Conservation (phyloP, 2,329 filamentous ascomycete species). For the Nemania serpens region DNA sequence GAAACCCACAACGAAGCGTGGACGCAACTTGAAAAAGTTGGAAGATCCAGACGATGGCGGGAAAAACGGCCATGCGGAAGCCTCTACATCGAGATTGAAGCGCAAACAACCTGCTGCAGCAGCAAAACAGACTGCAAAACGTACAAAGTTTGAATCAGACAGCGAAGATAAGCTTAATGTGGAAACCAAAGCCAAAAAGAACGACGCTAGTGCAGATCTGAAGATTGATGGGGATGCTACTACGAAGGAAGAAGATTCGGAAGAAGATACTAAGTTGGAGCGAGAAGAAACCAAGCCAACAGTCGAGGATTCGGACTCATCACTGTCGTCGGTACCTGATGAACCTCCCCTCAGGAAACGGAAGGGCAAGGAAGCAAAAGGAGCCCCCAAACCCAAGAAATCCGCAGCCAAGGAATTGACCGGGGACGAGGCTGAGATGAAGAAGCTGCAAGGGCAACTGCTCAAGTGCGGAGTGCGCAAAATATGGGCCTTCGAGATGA, state of each 20-base stretch:
- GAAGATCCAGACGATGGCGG: slow-evolving; percentile 41
- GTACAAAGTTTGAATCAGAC: slow-evolving; percentile 36
- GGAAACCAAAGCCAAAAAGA: slow-evolving; percentile 23
- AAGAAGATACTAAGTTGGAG: slow-evolving; percentile 48
- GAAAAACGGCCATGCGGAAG: slow-evolving; percentile 30
- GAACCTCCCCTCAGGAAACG: slow-evolving; percentile 64
- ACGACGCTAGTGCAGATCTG: slow-evolving; percentile 19
- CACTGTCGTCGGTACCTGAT: slow-evolving; percentile 78
- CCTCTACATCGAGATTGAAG: slow-evolving; percentile 28
- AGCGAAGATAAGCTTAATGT: slow-evolving; percentile 31
- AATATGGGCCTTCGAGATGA: slow-evolving; percentile 86
- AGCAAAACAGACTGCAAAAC: slow-evolving; percentile 32
- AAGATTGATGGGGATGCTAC: slow-evolving; percentile 15
- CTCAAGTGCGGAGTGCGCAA: slow-evolving; percentile 91
- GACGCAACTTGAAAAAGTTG: slow-evolving; percentile 37
- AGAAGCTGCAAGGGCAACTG: slow-evolving; percentile 83
- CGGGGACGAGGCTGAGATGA: slow-evolving; percentile 79
- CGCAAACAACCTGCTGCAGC: slow-evolving; percentile 33
- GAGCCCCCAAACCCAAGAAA: slow-evolving; percentile 40
- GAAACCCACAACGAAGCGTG: slow-evolving; percentile 28
- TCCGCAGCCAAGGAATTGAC: slow-evolving; percentile 47
- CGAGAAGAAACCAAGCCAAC: slow-evolving; percentile 29
- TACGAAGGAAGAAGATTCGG: slow-evolving; percentile 41
- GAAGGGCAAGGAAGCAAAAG: slow-evolving; percentile 48
- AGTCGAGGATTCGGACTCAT: slow-evolving; percentile 44